Evolutionary conservation across 208 protist genomes (phyloP), one percentile per base, ranked within the genome.

Genomic region (Strigomonas galati): DNA sequence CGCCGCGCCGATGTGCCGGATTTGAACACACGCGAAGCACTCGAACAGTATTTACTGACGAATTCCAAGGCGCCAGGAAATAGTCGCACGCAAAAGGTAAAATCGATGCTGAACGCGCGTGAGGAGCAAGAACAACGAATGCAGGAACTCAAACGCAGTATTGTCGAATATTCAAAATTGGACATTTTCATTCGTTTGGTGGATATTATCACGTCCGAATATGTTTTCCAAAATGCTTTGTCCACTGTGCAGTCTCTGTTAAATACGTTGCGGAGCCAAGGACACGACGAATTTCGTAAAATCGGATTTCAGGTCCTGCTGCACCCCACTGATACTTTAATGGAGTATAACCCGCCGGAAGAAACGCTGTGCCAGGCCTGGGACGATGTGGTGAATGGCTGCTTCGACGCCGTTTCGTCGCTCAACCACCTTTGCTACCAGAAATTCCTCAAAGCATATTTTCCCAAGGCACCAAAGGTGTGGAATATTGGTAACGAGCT

Each of bases 31-130:
- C 82, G 80, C 26, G 90, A 96, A 37, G 90, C 90, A 1, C 81
- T 98, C 10, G 89, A 97, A 59, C 91, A 96, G 64, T 97, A 97
- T 67, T 59, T 97, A 28, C 88, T 93, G 24, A 85, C 89, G 0
- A 93, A 91, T 64, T 83, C 85, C 14, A 64, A 49, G 10, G 79
- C 72, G 7, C 69, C 70, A 53, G 81, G 75, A 53, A 48, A 73
- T 72, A 44, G 58, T 66, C 15, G 27, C 67, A n/a, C 76, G 79
- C 21, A 72, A 60, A 93, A 94, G 67, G 84, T 81, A 28, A 96
- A 97, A 54, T 96, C 91, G 0, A 98, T 98, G 95, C 80, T 93
- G 17, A 89, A 97, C n/a, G 85, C 89, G 10, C 81, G 86, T 30
- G 65, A 84, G 28, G 95, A 97, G 67, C 82, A 95, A 65, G 72